A percentile compares a stretch with the other conserved stretches of the same genome.
Evolutionary conservation across 2,329 filamentous ascomycete species (phyloP).

Genomic region (Venturia effusa): DNA sequence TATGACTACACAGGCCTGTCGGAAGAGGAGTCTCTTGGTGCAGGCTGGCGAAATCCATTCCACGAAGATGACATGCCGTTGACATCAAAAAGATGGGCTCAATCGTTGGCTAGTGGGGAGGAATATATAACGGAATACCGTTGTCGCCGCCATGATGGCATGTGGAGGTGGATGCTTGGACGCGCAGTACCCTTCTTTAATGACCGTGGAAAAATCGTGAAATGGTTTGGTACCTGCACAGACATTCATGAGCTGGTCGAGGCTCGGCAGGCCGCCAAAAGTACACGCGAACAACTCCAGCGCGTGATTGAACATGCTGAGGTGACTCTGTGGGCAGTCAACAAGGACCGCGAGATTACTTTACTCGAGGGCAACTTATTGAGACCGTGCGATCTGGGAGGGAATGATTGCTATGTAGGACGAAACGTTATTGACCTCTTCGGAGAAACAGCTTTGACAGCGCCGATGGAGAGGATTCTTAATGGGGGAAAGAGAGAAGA

Average conservation of each 20-base stretch:
- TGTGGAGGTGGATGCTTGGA: conserved; percentile 71
- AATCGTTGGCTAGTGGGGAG: conserved; percentile 55
- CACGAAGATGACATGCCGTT: conserved; percentile 58
- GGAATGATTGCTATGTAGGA: conserved; percentile 36
- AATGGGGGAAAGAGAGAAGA: conserved; percentile 49
- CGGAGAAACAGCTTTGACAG: conserved; percentile 17
- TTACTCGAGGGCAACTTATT: conserved; percentile 60
- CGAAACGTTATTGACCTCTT: conserved; percentile 57
- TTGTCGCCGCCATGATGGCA: conserved; percentile 52
- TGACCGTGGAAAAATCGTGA: conserved; percentile 57
- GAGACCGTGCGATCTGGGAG: conserved; percentile 25
- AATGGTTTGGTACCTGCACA: conserved; percentile 74
- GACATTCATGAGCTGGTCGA: conserved; percentile 68
- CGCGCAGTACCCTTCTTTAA: conserved; percentile 59
- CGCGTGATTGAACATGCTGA: conserved; percentile 65
- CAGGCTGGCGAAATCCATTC: conserved; percentile 52
- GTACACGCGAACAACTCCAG: conserved; percentile 58
- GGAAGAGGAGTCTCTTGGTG: conserved; percentile 50
- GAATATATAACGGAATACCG: conserved; percentile 63
- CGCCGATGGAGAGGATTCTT: conserved; percentile 53
- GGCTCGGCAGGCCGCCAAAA: conserved; percentile 53
- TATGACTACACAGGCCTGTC: conserved; percentile 65
- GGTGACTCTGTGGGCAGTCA: conserved; percentile 65
- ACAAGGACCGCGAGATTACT: conserved; percentile 49
- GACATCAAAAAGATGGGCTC: conserved; percentile 47